A percentile compares a stretch with the other conserved stretches of the same genome.
Evolutionary conservation across 1,284 basidiomycete species (phyloP).

Genomic region (Ceratobasidium sp.): DNA sequence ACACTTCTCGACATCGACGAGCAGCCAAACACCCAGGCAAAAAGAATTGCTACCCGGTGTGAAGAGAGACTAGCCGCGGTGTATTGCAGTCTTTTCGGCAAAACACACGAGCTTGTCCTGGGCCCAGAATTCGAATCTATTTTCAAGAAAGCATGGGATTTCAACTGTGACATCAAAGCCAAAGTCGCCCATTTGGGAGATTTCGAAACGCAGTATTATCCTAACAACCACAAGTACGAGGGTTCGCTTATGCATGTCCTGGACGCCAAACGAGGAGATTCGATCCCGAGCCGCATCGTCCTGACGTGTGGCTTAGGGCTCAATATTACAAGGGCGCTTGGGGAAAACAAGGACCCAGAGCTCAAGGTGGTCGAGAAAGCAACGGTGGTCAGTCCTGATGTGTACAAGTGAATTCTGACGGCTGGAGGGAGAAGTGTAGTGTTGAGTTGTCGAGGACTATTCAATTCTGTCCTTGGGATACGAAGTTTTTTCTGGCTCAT

Average conservation of each 20-base stretch:
- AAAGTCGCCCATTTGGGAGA: constrained; percentile 7
- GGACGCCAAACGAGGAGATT: background rate
- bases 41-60: background rate
- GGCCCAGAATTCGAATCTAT: background rate
- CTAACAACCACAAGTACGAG: background rate
- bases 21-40: background rate
- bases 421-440: too few relatives aligned
- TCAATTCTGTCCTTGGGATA: too few relatives aligned
- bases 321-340: background rate
- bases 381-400: background rate
- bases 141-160: background rate
- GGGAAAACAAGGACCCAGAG: background rate
- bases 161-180: background rate
- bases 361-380: background rate
- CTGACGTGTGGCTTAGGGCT: background rate
- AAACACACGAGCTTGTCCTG: background rate
- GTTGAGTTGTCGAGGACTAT: too few relatives aligned
- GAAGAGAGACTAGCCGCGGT: background rate
- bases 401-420: too few relatives aligned
- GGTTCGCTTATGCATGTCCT: background rate
- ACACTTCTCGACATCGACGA: background rate
- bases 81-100: background rate
- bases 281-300: background rate
- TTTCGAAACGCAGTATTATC: background rate
- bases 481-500: too few relatives aligned